Base-by-base conservation (phyloP, 257 asterid genomes). In the Scutellaria barbata region DNA sequence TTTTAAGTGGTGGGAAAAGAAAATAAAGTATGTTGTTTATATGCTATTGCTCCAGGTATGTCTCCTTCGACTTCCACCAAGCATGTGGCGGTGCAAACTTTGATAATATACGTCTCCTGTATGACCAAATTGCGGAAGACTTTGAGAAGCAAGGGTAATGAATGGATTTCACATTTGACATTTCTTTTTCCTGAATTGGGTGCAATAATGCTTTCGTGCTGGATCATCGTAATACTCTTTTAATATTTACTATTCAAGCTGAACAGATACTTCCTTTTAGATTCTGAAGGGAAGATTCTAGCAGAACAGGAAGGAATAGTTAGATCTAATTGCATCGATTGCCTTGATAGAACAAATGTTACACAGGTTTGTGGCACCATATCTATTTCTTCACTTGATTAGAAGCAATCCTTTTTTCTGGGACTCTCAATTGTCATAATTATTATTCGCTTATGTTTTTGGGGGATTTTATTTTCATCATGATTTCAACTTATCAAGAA, bases 331-430 rank as follows among this genome's bases (percentile, higher is more conserved):
- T 95, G 99, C 88, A 85, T 91, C 18, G 99, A 95, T 79, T 92
- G 98, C 85, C 97, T 95, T 73, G 99, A 95, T 72, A 85, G 99
- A 67, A 95, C 99, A 72, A 95, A 95, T 85, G 99, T 95, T 64
- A 92, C 98, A 40, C 97, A 92, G 99, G 99, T 91, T 68, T 72
- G 84, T 74, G 62, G 76, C 69, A 73, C 59, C 77, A 62, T 67
- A 40, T 81, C 40, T 63, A 46, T 65, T 72, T 75, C 72, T 73
- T 53, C 50, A 63, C 40, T 78, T 41, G 33, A 58, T 74, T 73
- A 65, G 66, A 3, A 56, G 72, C 52, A 17, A 66, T 42, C 76
- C 48, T 41, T 56, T 20, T 42, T 67, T 63, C 43, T 12, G 46
- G 33, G 63, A 63, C 43, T 33, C n/a, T 45, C 66, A 48, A 13